phyloP scores from a whole-genome alignment of 2,329 filamentous ascomycete species.

The Fusarium liriodendri region DNA sequence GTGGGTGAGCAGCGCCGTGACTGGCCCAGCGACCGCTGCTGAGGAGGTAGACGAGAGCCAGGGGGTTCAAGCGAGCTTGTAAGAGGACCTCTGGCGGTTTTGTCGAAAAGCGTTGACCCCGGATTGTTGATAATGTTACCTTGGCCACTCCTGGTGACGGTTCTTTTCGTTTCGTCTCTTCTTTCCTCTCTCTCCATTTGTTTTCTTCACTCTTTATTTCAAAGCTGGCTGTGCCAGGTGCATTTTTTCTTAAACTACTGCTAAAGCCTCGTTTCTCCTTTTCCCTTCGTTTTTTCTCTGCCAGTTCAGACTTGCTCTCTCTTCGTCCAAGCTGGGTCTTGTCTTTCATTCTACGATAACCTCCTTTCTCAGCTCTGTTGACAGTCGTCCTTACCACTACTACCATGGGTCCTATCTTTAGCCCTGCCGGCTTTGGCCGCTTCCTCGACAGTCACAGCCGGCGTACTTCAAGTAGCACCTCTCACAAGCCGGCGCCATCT shows the following conservation, averaged over 20 bases:
- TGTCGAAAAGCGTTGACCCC: conserved; percentile 12
- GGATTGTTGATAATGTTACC: conserved; percentile 40
- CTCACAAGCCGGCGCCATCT: conserved; percentile 40
- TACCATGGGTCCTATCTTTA: conserved; percentile 41
- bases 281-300: background rate
- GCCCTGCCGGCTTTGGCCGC: conserved; percentile 37
- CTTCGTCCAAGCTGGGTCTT: conserved; percentile 24
- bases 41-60: conserved; percentile 6
- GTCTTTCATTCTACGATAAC: conserved; percentile 19
- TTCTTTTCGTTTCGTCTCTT: conserved; percentile 37
- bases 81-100: conserved; percentile 24
- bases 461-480: conserved; percentile 17
- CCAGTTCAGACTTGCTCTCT: conserved; percentile 20
- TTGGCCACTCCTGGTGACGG: conserved; percentile 36
- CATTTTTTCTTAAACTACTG: background rate
- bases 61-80: conserved; percentile 39
- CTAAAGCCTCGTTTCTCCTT: background rate
- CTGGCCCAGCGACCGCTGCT: conserved; percentile 10
- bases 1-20: conserved; percentile 15
- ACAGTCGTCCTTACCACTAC: conserved; percentile 1
- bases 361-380: conserved; percentile 7
- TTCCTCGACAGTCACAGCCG: conserved; percentile 30
- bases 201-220: conserved; percentile 10
- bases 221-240: background rate
- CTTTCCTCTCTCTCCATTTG: conserved; percentile 26